These are phyloP conservation scores for Phytophthora podocarpi DNA, from an alignment of 352 stramenopile species.

Conservation along the genomic window DNA sequence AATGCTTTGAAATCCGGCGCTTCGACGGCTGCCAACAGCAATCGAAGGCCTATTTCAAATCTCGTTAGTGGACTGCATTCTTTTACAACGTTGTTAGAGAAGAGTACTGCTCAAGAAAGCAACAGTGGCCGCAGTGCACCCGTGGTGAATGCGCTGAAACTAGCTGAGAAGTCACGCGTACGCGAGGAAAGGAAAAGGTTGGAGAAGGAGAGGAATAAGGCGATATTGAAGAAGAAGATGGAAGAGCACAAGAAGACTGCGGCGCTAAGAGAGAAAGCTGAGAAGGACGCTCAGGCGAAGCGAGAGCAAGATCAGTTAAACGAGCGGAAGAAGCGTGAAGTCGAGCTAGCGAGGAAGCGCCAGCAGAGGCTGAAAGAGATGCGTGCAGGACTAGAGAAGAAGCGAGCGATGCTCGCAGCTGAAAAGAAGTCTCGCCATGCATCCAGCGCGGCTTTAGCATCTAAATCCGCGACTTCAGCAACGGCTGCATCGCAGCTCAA, in stretches of 20 bases:
- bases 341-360: constrained; percentile 62
- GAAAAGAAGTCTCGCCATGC: constrained; percentile 40
- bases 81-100: constrained; percentile 72
- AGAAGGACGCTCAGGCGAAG: constrained; percentile 70
- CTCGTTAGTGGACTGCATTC: constrained; percentile 78
- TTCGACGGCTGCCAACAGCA: constrained; percentile 10
- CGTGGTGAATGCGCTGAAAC: constrained; percentile 71
- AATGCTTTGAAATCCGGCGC: constrained; percentile 22
- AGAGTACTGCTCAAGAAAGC: constrained; percentile 40
- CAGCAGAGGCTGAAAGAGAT: constrained; percentile 73
- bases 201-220: constrained; percentile 68
- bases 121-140: constrained; percentile 46
- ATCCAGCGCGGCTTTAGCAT: constrained; percentile 12
- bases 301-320: constrained; percentile 67
- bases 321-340: constrained; percentile 72
- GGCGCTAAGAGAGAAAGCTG: constrained; percentile 76
- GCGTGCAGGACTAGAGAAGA: constrained; percentile 73
- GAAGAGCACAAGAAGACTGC: constrained; percentile 76
- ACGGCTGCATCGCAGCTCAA: constrained; percentile 23
- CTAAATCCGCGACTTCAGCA: constrained; percentile 3
- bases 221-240: constrained; percentile 70
- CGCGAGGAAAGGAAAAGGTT: constrained; percentile 71
- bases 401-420: constrained; percentile 52
- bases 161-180: constrained; percentile 68
- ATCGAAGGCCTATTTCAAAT: constrained; percentile 56